phyloP scores from a whole-genome alignment of 495 filamentous ascomycete species.

The Penicillium argentinense region DNA sequence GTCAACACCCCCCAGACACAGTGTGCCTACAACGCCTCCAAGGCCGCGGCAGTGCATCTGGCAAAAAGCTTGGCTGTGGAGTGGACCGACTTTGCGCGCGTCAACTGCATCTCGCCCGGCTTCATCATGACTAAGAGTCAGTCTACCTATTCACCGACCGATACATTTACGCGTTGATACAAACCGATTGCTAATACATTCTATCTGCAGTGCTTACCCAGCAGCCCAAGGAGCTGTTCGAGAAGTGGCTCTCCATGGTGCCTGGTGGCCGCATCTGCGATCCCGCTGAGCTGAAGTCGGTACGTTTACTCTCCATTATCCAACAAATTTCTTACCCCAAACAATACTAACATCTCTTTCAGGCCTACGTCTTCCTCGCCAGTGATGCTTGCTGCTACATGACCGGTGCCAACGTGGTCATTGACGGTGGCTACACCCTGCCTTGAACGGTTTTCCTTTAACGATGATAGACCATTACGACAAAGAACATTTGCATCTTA shows the following conservation, averaged over 20 bases:
- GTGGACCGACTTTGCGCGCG: conserved; percentile 67
- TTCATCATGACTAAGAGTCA: conserved; percentile 49
- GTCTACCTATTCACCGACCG: background rate
- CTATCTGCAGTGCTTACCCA: conserved; percentile 12
- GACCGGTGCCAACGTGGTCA: conserved; percentile 53
- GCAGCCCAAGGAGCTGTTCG: conserved; percentile 53
- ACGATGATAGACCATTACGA: no score
- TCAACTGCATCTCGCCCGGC: conserved; percentile 64
- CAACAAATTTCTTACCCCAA: background rate
- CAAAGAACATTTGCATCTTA: no score
- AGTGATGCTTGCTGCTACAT: conserved; percentile 70
- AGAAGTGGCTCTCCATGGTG: conserved; percentile 70
- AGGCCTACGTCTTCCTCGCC: conserved; percentile 61
- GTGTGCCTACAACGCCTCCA: conserved; percentile 19
- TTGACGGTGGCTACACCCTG: conserved; percentile 22
- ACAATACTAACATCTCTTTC: background rate
- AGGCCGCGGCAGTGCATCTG: conserved; percentile 31
- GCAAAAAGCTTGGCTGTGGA: conserved; percentile 59
- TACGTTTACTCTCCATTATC: conserved; percentile 25
- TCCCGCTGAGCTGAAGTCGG: conserved; percentile 71
- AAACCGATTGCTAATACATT: no score
- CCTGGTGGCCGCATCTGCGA: conserved; percentile 67
- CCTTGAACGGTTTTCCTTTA: conserved; percentile 7
- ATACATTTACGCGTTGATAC: no score
- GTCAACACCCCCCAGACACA: conserved; percentile 28